phyloP scores from a whole-genome alignment of 305 asterid species.

The Solanum hybrid region DNA sequence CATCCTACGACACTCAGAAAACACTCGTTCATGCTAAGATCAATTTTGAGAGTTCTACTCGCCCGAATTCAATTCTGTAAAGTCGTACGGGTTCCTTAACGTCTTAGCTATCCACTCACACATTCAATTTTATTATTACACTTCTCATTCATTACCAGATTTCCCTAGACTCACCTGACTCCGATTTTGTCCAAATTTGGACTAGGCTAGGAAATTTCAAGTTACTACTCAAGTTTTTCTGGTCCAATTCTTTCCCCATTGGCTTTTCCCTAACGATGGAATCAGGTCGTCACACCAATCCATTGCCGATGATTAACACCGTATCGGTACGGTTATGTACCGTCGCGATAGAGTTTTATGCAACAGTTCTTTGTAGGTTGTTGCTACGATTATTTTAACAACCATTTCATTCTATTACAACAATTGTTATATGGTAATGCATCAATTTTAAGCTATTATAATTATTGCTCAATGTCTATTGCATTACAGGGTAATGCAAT shows the following conservation, averaged over 20 bases:
- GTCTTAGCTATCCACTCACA: no score
- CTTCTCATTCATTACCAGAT: no score
- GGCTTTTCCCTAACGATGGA: no score
- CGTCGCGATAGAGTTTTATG: neutral
- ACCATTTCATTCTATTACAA: neutral
- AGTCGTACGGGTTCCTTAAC: no score
- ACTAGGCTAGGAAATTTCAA: no score
- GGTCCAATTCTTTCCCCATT: no score
- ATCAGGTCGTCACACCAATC: neutral
- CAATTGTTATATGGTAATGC: neutral
- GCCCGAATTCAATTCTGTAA: rapidly evolving
- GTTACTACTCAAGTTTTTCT: no score
- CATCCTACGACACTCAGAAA: no score
- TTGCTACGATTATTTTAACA: neutral
- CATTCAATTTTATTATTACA: no score
- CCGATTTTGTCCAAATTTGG: rapidly evolving
- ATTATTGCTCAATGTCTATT: neutral
- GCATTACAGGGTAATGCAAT: neutral
- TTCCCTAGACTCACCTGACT: no score
- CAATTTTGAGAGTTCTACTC: no score
- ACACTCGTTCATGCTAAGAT: no score
- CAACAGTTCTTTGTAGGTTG: neutral
- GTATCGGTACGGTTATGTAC: neutral
- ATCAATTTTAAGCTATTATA: neutral
- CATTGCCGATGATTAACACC: neutral